phyloP scores from a whole-genome alignment of 768 basidiomycete species.

The Tylopilus rubrobrunneus region DNA sequence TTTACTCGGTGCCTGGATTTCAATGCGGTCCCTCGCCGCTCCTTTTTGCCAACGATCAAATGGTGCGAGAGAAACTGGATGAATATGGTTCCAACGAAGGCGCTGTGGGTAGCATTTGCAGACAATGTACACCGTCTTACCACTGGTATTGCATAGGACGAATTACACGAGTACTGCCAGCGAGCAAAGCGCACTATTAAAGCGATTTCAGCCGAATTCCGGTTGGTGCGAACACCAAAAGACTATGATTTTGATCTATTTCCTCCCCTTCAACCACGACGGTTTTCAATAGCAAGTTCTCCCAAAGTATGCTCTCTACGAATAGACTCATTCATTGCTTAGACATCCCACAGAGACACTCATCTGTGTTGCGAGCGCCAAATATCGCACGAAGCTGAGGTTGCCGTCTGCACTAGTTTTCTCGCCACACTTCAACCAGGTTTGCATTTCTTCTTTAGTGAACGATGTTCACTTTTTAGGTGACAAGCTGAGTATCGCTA shows the following conservation, averaged over 20 bases:
- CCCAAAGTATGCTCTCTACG: conserved; percentile 33
- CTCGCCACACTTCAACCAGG: conserved; percentile 60
- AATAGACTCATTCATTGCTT: not conserved
- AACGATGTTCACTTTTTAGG: conserved; percentile 36
- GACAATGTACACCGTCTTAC: conserved; percentile 2
- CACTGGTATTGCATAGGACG: conserved; percentile 54
- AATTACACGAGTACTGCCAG: conserved; percentile 84
- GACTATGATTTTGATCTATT: conserved; percentile 90
- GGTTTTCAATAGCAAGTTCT: conserved; percentile 93
- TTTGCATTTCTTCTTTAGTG: conserved; percentile 25
- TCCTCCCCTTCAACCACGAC: conserved; percentile 70
- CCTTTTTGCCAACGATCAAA: conserved; percentile 73
- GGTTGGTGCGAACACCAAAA: conserved; percentile 60
- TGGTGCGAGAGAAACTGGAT: conserved; percentile 78
- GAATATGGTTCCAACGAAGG: conserved; percentile 77
- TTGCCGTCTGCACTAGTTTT: conserved; percentile 81
- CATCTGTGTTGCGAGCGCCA: conserved; percentile 91
- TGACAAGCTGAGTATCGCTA: conserved; percentile 54
- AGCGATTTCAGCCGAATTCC: conserved; percentile 85
- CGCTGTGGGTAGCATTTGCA: conserved; percentile 43
- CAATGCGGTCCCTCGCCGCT: conserved; percentile 74
- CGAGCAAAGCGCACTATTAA: conserved; percentile 74
- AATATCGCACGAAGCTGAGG: conserved; percentile 78
- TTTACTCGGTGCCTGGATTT: conserved; percentile 82
- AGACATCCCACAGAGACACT: conserved; percentile 45